Evolutionary conservation across 345 rosid genomes (phyloP), one percentile per base, ranked within the genome.

Genomic region (Gossypium ekmanianum): DNA sequence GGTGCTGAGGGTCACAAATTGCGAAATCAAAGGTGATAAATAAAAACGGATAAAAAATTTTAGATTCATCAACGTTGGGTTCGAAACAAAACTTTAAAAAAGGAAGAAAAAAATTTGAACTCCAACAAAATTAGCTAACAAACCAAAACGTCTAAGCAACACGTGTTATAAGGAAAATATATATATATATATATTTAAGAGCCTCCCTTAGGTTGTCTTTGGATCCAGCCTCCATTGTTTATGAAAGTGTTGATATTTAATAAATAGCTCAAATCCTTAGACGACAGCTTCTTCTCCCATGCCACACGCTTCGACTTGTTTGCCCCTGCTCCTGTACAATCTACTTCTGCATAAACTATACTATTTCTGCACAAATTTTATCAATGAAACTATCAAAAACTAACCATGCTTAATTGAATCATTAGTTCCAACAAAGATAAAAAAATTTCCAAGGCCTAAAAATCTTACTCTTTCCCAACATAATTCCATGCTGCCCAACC

Each of bases 401-500:
- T 8, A 45, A 22, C 2, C 62, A 9, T 57, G n/a, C 65, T 13
- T 20, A 12, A 61, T 61, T 26, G 34, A 12, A 12, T 61, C 16
- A 34, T 34, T 34, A 34, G 39, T 34, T 34, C 6, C 39, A 34
- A 4, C 39, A 13, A 12, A 22, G 26, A 58, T 22, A 3, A 11
- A 11, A 1, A 26, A 8, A 0, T 11, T 10, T 10, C 13, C 29
- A 61, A 13, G n/a, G 12, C 10, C 2, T 45, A 8, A 22, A 29
- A 41, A 64, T 41, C 69, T 64, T 64, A 64, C 69, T 41, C 69
- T 64, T 64, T 41, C 0, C 51, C 51, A 41, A 9, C 69, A n/a
- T 41, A 9, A n/a, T n/a, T 10, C 69, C 69, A 64, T n/a, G 69
- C 69, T 18, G 69, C 43, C 69, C 69, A 64, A 64, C 69, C 69